phyloP scores from a whole-genome alignment of 2,329 filamentous ascomycete species.

The Diplodia sapinea region DNA sequence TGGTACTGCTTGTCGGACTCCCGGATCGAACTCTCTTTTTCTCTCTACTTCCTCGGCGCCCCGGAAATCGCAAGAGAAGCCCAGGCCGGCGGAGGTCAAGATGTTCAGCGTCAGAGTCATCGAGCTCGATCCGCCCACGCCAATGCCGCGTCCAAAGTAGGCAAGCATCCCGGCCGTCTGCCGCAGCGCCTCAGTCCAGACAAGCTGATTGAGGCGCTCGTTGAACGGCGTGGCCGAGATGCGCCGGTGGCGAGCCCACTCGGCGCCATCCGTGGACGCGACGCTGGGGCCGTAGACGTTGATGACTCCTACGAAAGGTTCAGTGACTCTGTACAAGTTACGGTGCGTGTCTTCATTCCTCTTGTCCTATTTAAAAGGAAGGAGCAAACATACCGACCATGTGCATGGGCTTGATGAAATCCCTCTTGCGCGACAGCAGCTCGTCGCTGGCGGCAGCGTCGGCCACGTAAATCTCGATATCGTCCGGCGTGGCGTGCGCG shows the following conservation, averaged over 20 bases:
- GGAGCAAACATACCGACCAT: constrained; percentile 13
- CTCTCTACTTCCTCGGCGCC: background rate
- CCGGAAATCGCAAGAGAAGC: constrained; percentile 38
- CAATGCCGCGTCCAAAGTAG: constrained; percentile 28
- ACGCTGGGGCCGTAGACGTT: constrained; percentile 20
- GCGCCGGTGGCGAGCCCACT: constrained; percentile 40
- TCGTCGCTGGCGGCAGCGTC: constrained; percentile 33
- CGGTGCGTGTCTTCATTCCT: background rate
- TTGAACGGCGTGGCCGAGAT: constrained; percentile 38
- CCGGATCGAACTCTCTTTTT: background rate
- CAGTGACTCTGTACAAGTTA: background rate
- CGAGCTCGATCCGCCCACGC: constrained; percentile 11
- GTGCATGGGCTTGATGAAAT: constrained; percentile 23
- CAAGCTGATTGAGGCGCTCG: constrained; percentile 40
- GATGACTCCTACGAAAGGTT: constrained; percentile 18
- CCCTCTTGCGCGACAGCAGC: constrained; percentile 30
- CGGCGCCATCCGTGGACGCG: constrained; percentile 32
- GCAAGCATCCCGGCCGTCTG: constrained; percentile 36
- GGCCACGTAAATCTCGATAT: constrained; percentile 33
- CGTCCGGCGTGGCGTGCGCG: constrained; percentile 33
- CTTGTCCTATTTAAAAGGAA: no score
- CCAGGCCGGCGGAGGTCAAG: constrained; percentile 47
- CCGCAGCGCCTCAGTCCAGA: constrained; percentile 36
- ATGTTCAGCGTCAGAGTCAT: constrained; percentile 48
- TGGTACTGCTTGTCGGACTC: no score